Evolutionary conservation across 179 eudicot genomes (phyloP).

Genomic region (Silene vulgaris): DNA sequence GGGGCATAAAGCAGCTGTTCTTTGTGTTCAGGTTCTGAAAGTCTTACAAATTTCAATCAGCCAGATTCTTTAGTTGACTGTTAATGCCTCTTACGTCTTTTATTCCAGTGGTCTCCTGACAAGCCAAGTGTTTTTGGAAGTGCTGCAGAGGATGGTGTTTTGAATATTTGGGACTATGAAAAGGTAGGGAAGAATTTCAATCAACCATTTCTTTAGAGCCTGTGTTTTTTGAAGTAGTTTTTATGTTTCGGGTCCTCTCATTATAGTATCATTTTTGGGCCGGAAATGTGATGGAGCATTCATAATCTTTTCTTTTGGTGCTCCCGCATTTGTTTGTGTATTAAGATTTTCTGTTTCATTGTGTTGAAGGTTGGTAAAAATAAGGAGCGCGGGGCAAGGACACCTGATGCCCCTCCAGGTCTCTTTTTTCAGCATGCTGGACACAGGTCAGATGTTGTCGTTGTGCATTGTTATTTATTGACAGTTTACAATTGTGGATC

Average conservation of each 20-base stretch:
- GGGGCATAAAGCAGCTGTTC: slow-evolving; percentile 85
- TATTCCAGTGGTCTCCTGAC: slow-evolving; percentile 94
- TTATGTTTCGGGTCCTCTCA: background rate
- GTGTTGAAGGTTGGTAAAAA: slow-evolving; percentile 61
- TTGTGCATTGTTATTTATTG: background rate
- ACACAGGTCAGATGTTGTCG: slow-evolving; percentile 58
- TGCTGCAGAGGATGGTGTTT: slow-evolving; percentile 94
- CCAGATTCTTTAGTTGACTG: slow-evolving; percentile 10
- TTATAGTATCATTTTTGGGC: background rate
- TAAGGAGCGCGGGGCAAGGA: slow-evolving; percentile 42
- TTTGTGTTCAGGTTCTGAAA: slow-evolving; percentile 76
- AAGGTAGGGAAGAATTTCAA: slow-evolving; percentile 40
- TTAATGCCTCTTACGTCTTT: slow-evolving; percentile 10
- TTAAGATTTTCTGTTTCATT: background rate
- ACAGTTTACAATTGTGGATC: background rate
- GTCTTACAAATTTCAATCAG: slow-evolving; percentile 5
- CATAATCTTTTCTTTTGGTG: background rate
- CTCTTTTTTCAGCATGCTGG: slow-evolving; percentile 91
- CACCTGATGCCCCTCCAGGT: slow-evolving; percentile 55
- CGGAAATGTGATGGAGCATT: background rate
- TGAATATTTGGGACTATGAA: slow-evolving; percentile 87
- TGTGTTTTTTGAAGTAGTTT: background rate
- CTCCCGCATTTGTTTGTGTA: background rate
- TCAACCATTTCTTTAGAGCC: background rate
- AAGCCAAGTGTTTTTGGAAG: slow-evolving; percentile 94